A percentile compares a stretch with the other conserved stretches of the same genome.
phyloP scores from a whole-genome alignment of 176 grass and related monocot species.

The Eremochloa ophiuroides region DNA sequence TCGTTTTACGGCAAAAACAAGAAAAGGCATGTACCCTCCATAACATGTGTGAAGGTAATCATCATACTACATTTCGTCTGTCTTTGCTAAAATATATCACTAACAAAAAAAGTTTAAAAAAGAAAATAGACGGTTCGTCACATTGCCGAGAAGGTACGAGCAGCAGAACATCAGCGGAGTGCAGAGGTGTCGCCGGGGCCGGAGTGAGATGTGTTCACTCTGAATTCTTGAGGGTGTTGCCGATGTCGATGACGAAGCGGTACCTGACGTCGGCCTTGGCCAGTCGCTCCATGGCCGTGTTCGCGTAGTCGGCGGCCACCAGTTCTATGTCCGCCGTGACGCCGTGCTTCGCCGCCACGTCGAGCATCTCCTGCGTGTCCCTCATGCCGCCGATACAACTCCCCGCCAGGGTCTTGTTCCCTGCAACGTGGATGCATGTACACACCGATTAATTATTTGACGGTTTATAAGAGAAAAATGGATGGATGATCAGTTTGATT shows the following conservation, averaged over 20 bases:
- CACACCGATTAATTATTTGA: too few species aligned
- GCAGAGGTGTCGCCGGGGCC: neutral
- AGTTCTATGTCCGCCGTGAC: constrained; percentile 59
- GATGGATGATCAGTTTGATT: neutral
- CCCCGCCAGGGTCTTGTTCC: constrained; percentile 44
- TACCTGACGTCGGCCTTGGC: constrained; percentile 62
- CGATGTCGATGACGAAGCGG: constrained; percentile 81
- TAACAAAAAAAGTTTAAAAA: too few species aligned
- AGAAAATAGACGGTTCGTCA: neutral
- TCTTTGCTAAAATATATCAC: too few species aligned
- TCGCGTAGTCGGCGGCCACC: constrained; percentile 49
- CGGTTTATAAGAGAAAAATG: too few species aligned
- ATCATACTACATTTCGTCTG: too few species aligned
- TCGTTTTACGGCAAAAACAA: too few species aligned
- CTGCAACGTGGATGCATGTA: neutral
- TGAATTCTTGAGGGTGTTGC: constrained; percentile 46
- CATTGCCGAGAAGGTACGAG: neutral
- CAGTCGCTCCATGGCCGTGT: constrained; percentile 61
- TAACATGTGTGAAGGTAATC: too few species aligned
- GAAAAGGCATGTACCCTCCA: too few species aligned
- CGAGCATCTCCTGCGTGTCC: constrained; percentile 74
- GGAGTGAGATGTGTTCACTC: neutral
- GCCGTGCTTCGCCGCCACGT: constrained; percentile 52
- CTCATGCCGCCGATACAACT: constrained; percentile 58
- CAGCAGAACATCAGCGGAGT: too few species aligned